Percentiles rank a stretch among this genome's conserved stretches.
These are phyloP conservation scores for Wickerhamomyces canadensis DNA, from an alignment of 805 yeast genomes.

Conservation along the genomic window DNA sequence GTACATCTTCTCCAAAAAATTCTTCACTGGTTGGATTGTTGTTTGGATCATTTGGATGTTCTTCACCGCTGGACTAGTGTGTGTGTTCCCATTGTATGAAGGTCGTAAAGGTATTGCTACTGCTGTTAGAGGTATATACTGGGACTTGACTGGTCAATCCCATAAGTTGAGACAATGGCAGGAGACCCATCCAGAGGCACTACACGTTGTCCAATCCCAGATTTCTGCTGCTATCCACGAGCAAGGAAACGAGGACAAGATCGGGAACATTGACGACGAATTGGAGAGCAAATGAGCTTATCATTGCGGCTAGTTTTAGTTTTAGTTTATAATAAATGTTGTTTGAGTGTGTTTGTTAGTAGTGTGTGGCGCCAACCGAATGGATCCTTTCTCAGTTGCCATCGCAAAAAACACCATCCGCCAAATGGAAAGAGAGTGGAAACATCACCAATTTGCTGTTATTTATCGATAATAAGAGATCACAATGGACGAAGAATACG, in stretches of 20 bases:
- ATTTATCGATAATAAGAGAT: too few species aligned
- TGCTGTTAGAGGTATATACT: slow-evolving; percentile 71
- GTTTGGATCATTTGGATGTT: slow-evolving; percentile 82
- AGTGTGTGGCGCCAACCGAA: too few species aligned
- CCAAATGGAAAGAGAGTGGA: background rate
- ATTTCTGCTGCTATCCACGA: slow-evolving; percentile 37
- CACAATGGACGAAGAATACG: slow-evolving; percentile 90
- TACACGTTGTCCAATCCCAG: slow-evolving; percentile 71
- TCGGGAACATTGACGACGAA: slow-evolving; percentile 21
- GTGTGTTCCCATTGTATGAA: slow-evolving; percentile 66
- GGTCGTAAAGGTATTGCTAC: slow-evolving; percentile 63
- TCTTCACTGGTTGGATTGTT: slow-evolving; percentile 86
- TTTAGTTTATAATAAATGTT: too few species aligned
- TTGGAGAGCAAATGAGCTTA: slow-evolving; percentile 3
- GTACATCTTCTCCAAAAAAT: slow-evolving; percentile 66
- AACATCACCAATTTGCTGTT: too few species aligned
- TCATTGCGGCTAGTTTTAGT: background rate
- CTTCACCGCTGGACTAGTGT: slow-evolving; percentile 55
- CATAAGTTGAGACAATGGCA: slow-evolving; percentile 76
- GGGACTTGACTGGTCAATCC: slow-evolving; percentile 79
- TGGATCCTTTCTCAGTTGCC: too few species aligned
- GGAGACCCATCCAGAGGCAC: slow-evolving; percentile 59
- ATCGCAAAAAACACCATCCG: too few species aligned
- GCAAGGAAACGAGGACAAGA: slow-evolving; percentile 8
- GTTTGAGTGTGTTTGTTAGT: too few species aligned